Base-by-base conservation (phyloP, 306 rosid genomes). In the Gastrolobium bilobum region DNA sequence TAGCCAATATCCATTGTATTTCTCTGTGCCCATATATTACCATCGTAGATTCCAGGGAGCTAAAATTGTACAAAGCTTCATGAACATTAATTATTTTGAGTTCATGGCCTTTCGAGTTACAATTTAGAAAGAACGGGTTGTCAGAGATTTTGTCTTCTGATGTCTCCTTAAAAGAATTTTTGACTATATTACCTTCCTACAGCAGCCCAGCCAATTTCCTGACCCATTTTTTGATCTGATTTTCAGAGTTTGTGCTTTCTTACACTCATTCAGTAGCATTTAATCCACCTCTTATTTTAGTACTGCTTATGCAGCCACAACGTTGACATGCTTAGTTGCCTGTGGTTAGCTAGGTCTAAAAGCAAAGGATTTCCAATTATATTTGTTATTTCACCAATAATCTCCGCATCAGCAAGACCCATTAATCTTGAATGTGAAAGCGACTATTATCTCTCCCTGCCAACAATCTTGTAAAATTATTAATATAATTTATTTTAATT, bases 401-500 rank as follows among this genome's bases (percentile, higher is more conserved):
- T 88, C 92, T 62, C 92, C 92, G 34, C 94, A 88, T 0, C 92
- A 88, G 71, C 94, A 90, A 68, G 42, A 75, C 37, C 94, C 94
- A 26, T 84, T 20, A 20, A 20, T 85, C 66, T 71, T 88, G 64
- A 94, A 92, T 96, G 87, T 94, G 98, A 86, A 92, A 94, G 68
- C 98, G 82, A 71, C 92, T 94, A 53, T 87, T 91, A 75, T 94
- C 97, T 86, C 98, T 94, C 98, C 85, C 97, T 81, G 38, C 90
- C 91, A 48, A 86, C 90, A 33, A 94, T 90, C 79, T 87, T 2
- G 97, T 82, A 20, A 94, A 89, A 20, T 20, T 20, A 20, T 20
- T 20, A 20, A 20, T 20, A 20, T 1, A 20, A 20, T 20, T 20
- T 20, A 20, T 20, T 20, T 20, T 20, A 20, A 20, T 20, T 20